Base-by-base conservation (phyloP, 2,329 filamentous ascomycete species). In the Aspergillus calidoustus region DNA sequence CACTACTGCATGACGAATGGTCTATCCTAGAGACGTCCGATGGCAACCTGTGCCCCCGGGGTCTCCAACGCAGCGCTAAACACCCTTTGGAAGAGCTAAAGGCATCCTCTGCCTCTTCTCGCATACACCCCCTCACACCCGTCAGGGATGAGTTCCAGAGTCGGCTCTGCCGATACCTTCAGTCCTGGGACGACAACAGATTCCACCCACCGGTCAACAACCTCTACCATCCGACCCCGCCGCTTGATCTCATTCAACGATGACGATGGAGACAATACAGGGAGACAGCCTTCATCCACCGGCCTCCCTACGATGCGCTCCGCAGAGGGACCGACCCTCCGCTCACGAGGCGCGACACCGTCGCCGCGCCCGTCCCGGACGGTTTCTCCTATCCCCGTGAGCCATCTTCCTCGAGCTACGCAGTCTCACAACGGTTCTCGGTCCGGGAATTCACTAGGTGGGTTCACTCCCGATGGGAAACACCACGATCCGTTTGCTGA, bases 201-300 rank as follows among this genome's bases (percentile, higher is more conserved):
- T 65, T 71, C 72, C 41, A 69, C 64, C 59, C 72, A 63, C 48
- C 69, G 69, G 62, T 73, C 74, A 31, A 71, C 69, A 65, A 28
- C 25, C 25, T 79, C 77, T 25, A 76, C 77, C 41, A 69, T 82
- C 57, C 77, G 80, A 65, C 77, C 80, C 60, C 79, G 78, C 60
- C 77, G 79, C 47, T 68, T 81, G 56, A 76, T 81, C 59, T 80
- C 79, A 23, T 75, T 79, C 49, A 70, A 73, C 64, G 76, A 80
- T 62, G 77, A 77, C 49, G 73, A 72, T 49, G 70, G 72, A 30
- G 72, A 71, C 43, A 67, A 67, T 51, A 66, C 54, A 53, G 63
- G 66, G 52, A 65, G 54, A 47, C 71, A 69, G 25, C 64, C 67
- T 52, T 67, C 60, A 49, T 63, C 72, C 50, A 71, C 72, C 48